Evolutionary conservation across 225 moss, liverwort and hornwort species (phyloP), one percentile per base, ranked within the genome.

Genomic region (Sphagnum tenellum): DNA sequence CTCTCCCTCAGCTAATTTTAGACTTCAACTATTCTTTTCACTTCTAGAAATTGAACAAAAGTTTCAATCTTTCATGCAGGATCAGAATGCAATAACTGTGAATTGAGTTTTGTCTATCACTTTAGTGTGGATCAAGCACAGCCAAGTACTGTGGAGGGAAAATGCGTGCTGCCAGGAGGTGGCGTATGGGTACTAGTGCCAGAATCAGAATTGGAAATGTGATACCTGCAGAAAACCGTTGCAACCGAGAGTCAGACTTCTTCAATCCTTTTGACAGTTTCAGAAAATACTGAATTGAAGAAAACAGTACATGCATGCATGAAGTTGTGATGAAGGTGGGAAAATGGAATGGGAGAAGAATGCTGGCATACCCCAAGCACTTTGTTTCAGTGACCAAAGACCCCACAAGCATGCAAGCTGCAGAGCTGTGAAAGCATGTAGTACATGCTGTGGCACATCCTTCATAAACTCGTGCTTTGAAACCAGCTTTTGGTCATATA

Each of bases 381-480:
- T 82, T 76, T 87, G 82, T 68, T 89, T 89, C 3, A 89, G 69
- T 62, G 74, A 77, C 89, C 89, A 89, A 12, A 89, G 65, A 65
- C 81, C 77, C 56, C 74, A 84, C 10, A 89, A 77, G 61, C 89
- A 87, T 62, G 77, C 73, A 47, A 87, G 71, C 72, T 89, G 89
- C 57, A 89, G 57, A 50, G 66, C 78, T 3, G 89, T 89, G 78
- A 89, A 89, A 69, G 84, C 82, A 63, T 84, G 82, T 45, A 87
- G 76, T 66, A 81, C 79, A 8, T 66, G n/a, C 63, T 62, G 71
- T 4, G 75, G 71, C 49, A 76, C 71, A 0, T 61, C 57, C 45
- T 71, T 62, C 44, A 63, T 71, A 49, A 57, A 71, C 45, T 71
- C 75, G 59, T 76, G 58, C 29, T 71, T 66, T 5, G 71, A 71